Conservation (phyloP, 2,329 filamentous ascomycete species). For the Sclerotinia trifoliorum region DNA sequence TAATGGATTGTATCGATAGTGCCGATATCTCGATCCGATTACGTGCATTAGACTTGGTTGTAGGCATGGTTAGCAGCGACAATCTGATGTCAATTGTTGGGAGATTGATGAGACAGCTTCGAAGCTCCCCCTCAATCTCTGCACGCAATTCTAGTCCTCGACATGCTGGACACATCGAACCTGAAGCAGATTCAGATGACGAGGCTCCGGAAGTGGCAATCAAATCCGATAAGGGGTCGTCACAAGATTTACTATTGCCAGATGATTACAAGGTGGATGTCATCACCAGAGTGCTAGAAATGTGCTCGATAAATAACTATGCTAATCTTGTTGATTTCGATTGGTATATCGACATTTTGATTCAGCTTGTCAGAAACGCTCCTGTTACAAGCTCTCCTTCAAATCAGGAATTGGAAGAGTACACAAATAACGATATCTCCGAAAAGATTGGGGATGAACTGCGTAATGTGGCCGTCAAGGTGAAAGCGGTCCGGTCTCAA, state of each 20-base stretch:
- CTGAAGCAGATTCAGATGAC: constrained; percentile 51
- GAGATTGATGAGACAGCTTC: constrained; percentile 82
- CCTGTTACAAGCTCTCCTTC: constrained; percentile 47
- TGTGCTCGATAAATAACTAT: constrained; percentile 90
- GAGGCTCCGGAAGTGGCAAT: constrained; percentile 52
- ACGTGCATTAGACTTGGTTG: constrained; percentile 85
- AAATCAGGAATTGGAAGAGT: constrained; percentile 21
- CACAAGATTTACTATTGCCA: constrained; percentile 63
- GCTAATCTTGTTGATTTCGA: constrained; percentile 85
- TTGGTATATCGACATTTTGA: constrained; percentile 92
- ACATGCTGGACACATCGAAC: constrained; percentile 43
- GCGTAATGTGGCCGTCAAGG: constrained; percentile 87
- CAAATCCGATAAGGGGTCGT: constrained; percentile 51
- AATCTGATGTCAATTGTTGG: constrained; percentile 83
- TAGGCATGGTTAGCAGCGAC: constrained; percentile 88
- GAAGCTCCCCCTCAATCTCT: constrained; percentile 57
- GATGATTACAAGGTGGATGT: constrained; percentile 84
- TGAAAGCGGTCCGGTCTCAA: constrained; percentile 75
- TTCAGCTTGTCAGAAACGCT: constrained; percentile 75
- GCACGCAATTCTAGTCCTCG: constrained; percentile 47
- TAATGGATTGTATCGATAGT: constrained; percentile 94
- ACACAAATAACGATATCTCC: constrained; percentile 49
- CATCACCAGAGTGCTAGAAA: constrained; percentile 76
- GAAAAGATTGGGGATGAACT: constrained; percentile 79
- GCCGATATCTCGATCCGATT: constrained; percentile 93